Evolutionary conservation across 768 basidiomycete species (phyloP), one percentile per base, ranked within the genome.

Genomic region (Leccinum truebloodii): DNA sequence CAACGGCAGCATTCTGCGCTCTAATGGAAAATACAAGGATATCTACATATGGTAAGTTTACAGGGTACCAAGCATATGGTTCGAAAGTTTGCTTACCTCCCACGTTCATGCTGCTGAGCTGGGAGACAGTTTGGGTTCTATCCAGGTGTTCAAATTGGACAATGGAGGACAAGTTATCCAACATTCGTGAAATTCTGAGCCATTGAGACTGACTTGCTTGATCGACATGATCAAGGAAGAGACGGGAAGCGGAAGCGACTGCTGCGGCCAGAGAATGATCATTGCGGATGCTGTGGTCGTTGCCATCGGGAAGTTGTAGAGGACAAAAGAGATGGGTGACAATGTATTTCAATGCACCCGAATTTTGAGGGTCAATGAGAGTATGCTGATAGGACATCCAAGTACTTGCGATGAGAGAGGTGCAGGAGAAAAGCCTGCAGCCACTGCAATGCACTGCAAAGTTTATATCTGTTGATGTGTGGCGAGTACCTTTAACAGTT

Each of bases 1-100:
- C 65, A 8, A 85, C 50, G 8, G 73, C 81, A 4, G 81, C 80
- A 54, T 84, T 85, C 54, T 84, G 83, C 1, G 74, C 71, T 30
- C 70, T 69, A 30, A 84, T 73, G 4, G 71, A 71, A 37, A 82
- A 70, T 28, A 70, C 71, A 12, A 78, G 58, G 37, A 75, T 65
- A 60, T 77, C 83, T 83, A 56, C 30, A 22, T 1, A 18, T 5
- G 14, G 10, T 60, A 16, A 60, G 48, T 18, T 46, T 46, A 4
- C 18, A 34, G 12, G 12, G 39, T 28, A 18, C 35, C 10, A 46
- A 46, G 2, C 16, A 14, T 3, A 18, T 20, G 18, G 34, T 22
- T 57, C 20, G 28, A n/a, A 30, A 28, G 22, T 1, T 24, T 4
- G 50, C 58, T 24, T 35, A 64, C 63, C 63, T 50, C 63, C 63